Evolutionary conservation across 1,284 basidiomycete species (phyloP).

Genomic region (Microbotryum violaceum): DNA sequence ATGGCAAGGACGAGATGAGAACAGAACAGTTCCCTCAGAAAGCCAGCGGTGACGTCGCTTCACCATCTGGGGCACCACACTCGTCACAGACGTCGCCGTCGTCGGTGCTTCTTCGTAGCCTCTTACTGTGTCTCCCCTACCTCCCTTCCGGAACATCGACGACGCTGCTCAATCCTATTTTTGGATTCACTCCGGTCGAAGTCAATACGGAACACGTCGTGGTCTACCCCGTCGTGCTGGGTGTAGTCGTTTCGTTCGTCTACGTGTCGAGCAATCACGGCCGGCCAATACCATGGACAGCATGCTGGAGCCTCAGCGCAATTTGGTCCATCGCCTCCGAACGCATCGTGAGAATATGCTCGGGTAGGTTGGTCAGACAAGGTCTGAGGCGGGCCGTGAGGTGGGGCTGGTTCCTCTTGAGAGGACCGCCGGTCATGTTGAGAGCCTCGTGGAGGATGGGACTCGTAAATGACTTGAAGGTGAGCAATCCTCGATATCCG

Average conservation of each 20-base stretch:
- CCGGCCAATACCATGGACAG: conserved; percentile 3
- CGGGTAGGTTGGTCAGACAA: neutral
- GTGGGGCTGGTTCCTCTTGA: neutral
- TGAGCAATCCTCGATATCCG: neutral
- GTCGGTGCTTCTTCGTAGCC: neutral
- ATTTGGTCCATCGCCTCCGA: neutral
- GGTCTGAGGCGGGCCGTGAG: conserved; percentile 2
- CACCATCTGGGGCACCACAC: neutral
- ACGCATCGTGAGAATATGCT: neutral
- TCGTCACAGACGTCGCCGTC: neutral
- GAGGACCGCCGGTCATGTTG: too few species aligned
- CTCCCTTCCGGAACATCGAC: neutral
- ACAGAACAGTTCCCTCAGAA: too few species aligned
- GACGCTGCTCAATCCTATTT: conserved; percentile 6
- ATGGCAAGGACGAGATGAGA: too few species aligned
- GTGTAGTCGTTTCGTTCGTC: neutral
- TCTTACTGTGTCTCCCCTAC: conserved; percentile 5
- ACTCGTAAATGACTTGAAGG: conserved; percentile 2
- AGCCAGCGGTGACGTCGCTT: too few species aligned
- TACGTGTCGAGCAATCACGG: neutral
- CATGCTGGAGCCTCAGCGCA: conserved; percentile 5
- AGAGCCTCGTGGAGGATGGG: neutral
- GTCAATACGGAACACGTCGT: neutral
- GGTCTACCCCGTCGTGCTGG: neutral
- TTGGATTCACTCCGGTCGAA: neutral